Base-by-base conservation (phyloP, 2,329 filamentous ascomycete genomes). In the Fusarium sp. region DNA sequence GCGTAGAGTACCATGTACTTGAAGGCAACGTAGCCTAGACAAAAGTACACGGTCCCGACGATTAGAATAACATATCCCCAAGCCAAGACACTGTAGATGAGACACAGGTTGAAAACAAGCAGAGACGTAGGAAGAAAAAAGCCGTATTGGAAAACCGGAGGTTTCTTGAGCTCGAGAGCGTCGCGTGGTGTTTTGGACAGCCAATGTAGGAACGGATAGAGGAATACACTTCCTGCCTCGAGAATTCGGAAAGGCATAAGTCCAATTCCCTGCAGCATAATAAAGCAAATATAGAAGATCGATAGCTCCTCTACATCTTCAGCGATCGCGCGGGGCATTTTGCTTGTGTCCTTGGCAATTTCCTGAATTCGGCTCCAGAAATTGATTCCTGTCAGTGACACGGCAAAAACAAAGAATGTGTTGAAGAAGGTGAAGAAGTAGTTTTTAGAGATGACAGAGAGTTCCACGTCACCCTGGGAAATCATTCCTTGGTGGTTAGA, bases 341-440 rank as follows among this genome's bases (percentile, higher is more conserved):
- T 90, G 11, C 91, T 93, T 1, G 95, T 94, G 80, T 98, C 94
- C 75, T 90, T 91, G 62, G 98, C 87, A 15, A 92, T 90, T 54
- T 96, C 89, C 61, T 90, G 90, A 52, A 98, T 87, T 59, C 93
- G 89, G 39, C 87, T 86, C 82, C 91, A 91, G 79, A 98, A 93
- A 61, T 92, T 90, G 44, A 92, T 90, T 83, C 93, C 94, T 9
- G 95, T 94, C 61, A 93, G 93, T 51, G 97, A 93, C 32, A 96
- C 89, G 2, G 96, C 97, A 81, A 98, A 98, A 50, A 98, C 90
- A 57, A 98, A 89, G 83, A 99, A 99, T 65, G 98, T 94, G 83
- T 99, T 99, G 89, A 99, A 98, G 83, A 99, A 99, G 15, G 93
- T 95, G 81, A 99, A 99, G 87, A 98, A 98, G 84, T 98, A 99